Evolutionary conservation across 768 basidiomycete species (phyloP), one percentile per base, ranked within the genome.

Genomic region (Cystobasidium ongulense): DNA sequence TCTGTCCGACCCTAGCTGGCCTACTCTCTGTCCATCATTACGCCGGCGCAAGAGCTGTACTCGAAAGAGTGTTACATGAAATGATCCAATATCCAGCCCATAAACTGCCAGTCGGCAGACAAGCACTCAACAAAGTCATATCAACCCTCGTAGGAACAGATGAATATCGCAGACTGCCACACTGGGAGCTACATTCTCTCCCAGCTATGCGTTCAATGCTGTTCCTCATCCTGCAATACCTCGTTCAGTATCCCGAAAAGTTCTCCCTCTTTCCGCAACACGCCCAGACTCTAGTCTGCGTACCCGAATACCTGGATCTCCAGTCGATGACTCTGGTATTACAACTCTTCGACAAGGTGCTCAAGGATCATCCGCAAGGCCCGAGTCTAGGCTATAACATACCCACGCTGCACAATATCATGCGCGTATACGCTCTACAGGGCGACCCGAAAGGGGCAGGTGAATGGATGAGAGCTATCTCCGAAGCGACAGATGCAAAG

Each of bases 1-100:
- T 41, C 10, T 39, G 39, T 27, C 68, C 68, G 17, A 52, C 68
- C 52, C 54, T 71, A 29, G 68, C 52, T 23, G 29, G 50, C 13
- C 54, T 71, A 8, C 36, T 71, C 7, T 36, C 33, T 15, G 13
- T 71, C 10, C 68, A 36, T 7, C 68, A 71, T 29, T 71, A 71
- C 59, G 68, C 68, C 21, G 68, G 68, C 13, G 68, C 31, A 61
- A 31, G 68, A 54, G 68, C 52, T 27, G 54, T 71, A 36, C 25
- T 71, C 13, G 68, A 71, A 71, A 33, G 50, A 17, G 8, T 59
- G 18, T 38, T 71, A 33, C 23, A 39, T 2, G 27, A 43, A 1
- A 54, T 59, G 2, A 39, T 25, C 18, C 7, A 52, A 35, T 53
- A 39, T 10, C 23, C 31, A 13, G 27, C 13, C 5, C 50, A 25